A percentile compares a stretch with the other conserved stretches of the same genome.
These are phyloP conservation scores for Globisporangium abappressorium DNA, from an alignment of 352 stramenopile species.

Conservation along the genomic window DNA sequence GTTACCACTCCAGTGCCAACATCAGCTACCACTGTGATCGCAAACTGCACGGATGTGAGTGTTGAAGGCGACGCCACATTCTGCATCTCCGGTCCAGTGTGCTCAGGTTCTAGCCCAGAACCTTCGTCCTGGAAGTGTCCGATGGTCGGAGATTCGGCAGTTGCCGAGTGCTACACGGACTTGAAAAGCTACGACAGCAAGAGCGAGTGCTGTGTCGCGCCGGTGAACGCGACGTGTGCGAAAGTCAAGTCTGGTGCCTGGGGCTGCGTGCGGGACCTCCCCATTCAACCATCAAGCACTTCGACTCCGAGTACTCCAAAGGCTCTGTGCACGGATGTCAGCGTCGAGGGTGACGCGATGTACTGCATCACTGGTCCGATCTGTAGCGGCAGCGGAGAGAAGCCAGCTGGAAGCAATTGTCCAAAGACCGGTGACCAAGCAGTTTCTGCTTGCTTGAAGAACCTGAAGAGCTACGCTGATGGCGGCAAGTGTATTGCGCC, in stretches of 20 bases:
- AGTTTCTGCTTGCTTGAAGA: background rate
- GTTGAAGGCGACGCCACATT: constrained; percentile 25
- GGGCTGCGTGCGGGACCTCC: no score
- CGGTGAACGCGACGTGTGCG: no score
- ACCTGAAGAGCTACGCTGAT: constrained; percentile 13
- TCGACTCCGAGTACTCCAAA: no score
- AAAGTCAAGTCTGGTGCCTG: no score
- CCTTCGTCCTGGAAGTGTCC: no score
- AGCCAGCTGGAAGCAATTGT: constrained; percentile 11
- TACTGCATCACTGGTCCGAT: constrained; percentile 12
- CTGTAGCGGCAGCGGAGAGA: constrained; percentile 1
- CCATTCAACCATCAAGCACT: no score
- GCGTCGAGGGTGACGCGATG: constrained; percentile 21
- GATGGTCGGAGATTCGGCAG: no score
- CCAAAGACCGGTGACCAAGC: constrained; percentile 7
- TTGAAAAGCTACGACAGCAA: no score
- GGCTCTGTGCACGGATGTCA: constrained; percentile 42
- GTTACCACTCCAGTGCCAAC: background rate
- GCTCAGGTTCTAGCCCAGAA: no score
- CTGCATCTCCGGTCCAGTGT: no score
- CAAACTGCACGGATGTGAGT: constrained; percentile 33
- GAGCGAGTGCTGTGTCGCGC: no score
- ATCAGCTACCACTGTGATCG: background rate
- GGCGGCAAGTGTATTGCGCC: constrained; percentile 6
- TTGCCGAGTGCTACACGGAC: no score